These are phyloP conservation scores for Geranium incanum DNA, from an alignment of 441 rosid species.

Conservation along the genomic window DNA sequence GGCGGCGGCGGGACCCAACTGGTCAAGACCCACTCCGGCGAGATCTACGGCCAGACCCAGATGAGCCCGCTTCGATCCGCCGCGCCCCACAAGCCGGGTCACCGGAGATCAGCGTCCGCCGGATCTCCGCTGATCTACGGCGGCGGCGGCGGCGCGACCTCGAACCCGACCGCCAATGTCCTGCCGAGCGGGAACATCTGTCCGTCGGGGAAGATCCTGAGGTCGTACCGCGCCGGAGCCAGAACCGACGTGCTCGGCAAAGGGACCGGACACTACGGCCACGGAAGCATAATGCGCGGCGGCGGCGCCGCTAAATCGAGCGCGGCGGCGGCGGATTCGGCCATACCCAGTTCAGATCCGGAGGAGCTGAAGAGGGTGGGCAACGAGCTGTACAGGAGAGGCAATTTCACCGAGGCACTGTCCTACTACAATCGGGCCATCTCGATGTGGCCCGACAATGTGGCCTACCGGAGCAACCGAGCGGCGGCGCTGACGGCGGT, in stretches of 20 bases:
- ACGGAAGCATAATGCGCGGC: slow-evolving; percentile 77
- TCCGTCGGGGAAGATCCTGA: slow-evolving; percentile 64
- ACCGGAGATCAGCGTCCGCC: slow-evolving; percentile 58
- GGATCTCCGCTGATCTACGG: slow-evolving; percentile 55
- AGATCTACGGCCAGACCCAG: slow-evolving; percentile 34
- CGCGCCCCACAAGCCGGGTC: slow-evolving; percentile 31
- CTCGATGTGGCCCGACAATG: slow-evolving; percentile 43
- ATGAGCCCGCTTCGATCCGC: slow-evolving; percentile 31
- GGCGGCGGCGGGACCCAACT: slow-evolving; percentile 32
- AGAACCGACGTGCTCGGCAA: slow-evolving; percentile 66
- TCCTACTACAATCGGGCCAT: slow-evolving; percentile 49
- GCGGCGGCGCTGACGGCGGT: slow-evolving; percentile 53
- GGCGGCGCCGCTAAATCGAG: slow-evolving; percentile 1
- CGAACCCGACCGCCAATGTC: slow-evolving; percentile 40
- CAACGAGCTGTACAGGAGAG: slow-evolving; percentile 51
- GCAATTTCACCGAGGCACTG: slow-evolving; percentile 49
- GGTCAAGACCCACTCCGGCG: slow-evolving; percentile 39
- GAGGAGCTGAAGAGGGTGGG: slow-evolving; percentile 53
- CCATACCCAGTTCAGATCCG: slow-evolving; percentile 25
- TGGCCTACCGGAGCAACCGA: slow-evolving; percentile 54
- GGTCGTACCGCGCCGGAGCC: slow-evolving; percentile 38
- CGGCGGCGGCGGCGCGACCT: neutral
- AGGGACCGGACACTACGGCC: slow-evolving; percentile 83
- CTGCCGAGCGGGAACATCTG: slow-evolving; percentile 80
- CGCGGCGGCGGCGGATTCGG: slow-evolving; percentile 6